These are phyloP conservation scores for Dendrobium catenatum DNA, from an alignment of 106 monocot species.

Conservation along the genomic window DNA sequence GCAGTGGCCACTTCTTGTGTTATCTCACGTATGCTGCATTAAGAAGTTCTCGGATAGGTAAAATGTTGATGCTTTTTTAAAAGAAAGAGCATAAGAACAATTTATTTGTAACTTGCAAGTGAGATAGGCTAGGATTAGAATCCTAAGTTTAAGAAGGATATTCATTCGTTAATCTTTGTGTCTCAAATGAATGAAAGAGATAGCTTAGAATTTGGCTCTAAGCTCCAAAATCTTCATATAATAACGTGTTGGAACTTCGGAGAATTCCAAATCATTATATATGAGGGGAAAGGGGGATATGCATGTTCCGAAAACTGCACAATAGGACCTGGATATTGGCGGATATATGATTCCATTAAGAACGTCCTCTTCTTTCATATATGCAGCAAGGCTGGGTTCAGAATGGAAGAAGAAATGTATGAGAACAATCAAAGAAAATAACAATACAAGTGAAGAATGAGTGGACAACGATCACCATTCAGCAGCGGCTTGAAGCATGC, in stretches of 20 bases:
- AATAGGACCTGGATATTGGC: conserved; percentile 72
- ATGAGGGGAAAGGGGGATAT: neutral
- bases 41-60: neutral
- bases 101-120: neutral
- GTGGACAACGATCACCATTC: conserved; percentile 52
- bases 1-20: conserved; percentile 92
- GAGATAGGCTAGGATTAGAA: too few species aligned
- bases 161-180: too few species aligned
- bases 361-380: conserved; percentile 96
- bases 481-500: conserved; percentile 97
- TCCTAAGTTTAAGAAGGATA: too few species aligned
- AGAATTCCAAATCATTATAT: too few species aligned
- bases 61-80: too few species aligned
- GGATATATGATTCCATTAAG: conserved; percentile 83
- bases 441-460: neutral
- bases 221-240: too few species aligned
- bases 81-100: too few species aligned
- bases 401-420: neutral
- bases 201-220: too few species aligned
- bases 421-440: conserved; percentile 9
- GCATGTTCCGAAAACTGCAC: neutral
- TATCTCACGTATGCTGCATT: conserved; percentile 83
- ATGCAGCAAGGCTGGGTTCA: conserved; percentile 68
- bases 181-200: too few species aligned
- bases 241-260: too few species aligned